These are phyloP conservation scores for Yamadazyma atmosphaerica DNA, from an alignment of 1,139 yeast species.

Conservation along the genomic window DNA sequence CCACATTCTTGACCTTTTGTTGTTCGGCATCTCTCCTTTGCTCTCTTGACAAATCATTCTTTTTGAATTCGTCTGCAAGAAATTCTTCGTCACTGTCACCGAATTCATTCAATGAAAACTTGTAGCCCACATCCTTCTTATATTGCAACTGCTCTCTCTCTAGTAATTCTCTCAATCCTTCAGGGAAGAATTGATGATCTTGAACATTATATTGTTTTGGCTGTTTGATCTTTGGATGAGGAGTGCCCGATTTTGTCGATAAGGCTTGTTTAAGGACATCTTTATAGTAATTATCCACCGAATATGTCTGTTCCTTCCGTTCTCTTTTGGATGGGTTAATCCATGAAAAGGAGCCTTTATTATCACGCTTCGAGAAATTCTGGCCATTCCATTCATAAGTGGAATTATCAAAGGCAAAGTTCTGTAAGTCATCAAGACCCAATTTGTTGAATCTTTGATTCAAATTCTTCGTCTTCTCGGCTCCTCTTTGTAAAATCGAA, in stretches of 20 bases:
- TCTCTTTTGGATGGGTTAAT: slow-evolving; percentile 89
- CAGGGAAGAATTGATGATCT: slow-evolving; percentile 88
- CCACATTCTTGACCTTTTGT: slow-evolving; percentile 64
- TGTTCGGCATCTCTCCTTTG: slow-evolving; percentile 56
- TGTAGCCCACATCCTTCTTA: slow-evolving; percentile 71
- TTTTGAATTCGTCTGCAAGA: slow-evolving; percentile 47
- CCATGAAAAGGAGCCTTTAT: slow-evolving; percentile 60
- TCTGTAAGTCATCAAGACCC: slow-evolving; percentile 90
- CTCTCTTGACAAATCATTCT: slow-evolving; percentile 36
- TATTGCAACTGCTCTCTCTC: slow-evolving; percentile 78
- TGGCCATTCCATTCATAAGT: slow-evolving; percentile 98
- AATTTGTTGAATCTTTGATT: slow-evolving; percentile 79
- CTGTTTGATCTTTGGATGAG: slow-evolving; percentile 50
- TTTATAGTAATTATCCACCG: slow-evolving; percentile 84
- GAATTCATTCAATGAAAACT: slow-evolving; percentile 57
- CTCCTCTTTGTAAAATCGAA: slow-evolving; percentile 71
- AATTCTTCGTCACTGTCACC: slow-evolving; percentile 59
- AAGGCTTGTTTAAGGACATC: slow-evolving; percentile 56
- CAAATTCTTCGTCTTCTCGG: slow-evolving; percentile 73
- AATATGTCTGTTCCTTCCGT: slow-evolving; percentile 84
- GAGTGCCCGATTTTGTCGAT: slow-evolving; percentile 19
- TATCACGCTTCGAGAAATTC: slow-evolving; percentile 71
- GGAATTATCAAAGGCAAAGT: slow-evolving; percentile 81
- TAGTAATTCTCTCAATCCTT: slow-evolving; percentile 60
- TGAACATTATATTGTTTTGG: slow-evolving; percentile 74